Evolutionary conservation across 2,329 filamentous ascomycete species (phyloP).

Genomic region (Xylariaceae sp.): DNA sequence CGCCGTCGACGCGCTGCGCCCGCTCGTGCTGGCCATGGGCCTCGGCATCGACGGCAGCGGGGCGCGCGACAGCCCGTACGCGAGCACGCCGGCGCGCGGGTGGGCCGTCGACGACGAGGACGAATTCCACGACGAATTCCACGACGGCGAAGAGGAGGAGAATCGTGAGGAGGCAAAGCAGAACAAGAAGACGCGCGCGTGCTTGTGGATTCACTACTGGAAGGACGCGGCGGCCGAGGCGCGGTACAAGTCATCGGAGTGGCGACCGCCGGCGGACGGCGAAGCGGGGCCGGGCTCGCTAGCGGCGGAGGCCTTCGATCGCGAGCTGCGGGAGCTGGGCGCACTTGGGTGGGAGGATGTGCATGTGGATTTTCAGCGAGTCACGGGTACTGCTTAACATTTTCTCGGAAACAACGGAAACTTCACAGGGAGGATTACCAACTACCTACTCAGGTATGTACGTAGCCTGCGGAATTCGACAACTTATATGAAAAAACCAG

Average conservation of each 20-base stretch:
- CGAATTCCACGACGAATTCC: constrained; percentile 2
- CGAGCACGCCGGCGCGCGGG: constrained; percentile 4
- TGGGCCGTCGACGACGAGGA: constrained; percentile 7
- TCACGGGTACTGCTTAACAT: no score
- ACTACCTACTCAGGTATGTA: no score
- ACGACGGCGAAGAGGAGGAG: no score
- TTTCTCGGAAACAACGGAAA: no score
- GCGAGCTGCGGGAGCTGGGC: constrained; percentile 3
- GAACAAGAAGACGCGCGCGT: constrained; percentile 3
- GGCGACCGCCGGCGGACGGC: constrained; percentile 2
- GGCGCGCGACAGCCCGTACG: constrained; percentile 6
- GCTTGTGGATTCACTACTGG: constrained; percentile 8
- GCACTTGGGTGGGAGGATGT: constrained; percentile 7
- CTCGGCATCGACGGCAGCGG: constrained; percentile 4
- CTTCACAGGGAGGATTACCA: no score
- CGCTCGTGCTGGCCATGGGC: constrained; percentile 5
- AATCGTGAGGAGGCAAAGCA: no score
- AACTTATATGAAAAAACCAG: no score
- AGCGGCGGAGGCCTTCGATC: constrained; percentile 5
- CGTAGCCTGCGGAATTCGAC: no score
- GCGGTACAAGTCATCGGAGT: constrained; percentile 6
- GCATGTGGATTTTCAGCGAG: constrained; percentile 8
- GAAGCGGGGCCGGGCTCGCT: constrained; percentile 1
- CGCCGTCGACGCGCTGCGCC: constrained; percentile 3
- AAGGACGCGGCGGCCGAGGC: constrained; percentile 6